A percentile compares a stretch with the other conserved stretches of the same genome.
Conservation (phyloP, 2,329 filamentous ascomycete species). For the Neofusicoccum cordaticola region DNA sequence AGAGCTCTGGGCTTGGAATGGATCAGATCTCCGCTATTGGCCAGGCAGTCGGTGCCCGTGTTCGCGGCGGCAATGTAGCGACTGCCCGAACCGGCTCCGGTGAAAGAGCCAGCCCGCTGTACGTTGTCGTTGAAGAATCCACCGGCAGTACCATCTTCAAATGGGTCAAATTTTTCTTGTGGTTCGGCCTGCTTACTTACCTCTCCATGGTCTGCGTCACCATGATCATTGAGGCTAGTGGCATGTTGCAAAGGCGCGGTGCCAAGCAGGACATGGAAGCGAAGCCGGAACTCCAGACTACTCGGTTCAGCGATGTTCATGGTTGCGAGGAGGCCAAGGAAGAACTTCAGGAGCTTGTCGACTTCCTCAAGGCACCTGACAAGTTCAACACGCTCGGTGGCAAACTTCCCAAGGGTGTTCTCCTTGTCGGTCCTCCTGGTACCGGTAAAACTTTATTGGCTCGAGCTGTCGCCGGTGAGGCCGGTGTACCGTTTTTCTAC, state of each 20-base stretch:
- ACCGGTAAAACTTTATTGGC: slow-evolving; percentile 97
- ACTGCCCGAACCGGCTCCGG: slow-evolving; percentile 60
- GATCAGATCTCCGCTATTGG: slow-evolving; percentile 74
- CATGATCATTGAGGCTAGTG: slow-evolving; percentile 77
- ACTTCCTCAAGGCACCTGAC: slow-evolving; percentile 90
- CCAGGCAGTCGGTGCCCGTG: slow-evolving; percentile 74
- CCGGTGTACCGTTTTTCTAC: slow-evolving; percentile 98
- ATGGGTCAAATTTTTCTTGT: slow-evolving; percentile 83
- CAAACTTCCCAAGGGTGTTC: slow-evolving; percentile 93
- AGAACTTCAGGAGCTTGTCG: slow-evolving; percentile 92
- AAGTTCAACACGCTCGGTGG: slow-evolving; percentile 92
- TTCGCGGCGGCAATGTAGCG: slow-evolving; percentile 65
- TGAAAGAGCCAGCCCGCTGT: slow-evolving; percentile 78
- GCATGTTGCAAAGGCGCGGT: slow-evolving; percentile 74
- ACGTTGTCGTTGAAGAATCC: slow-evolving; percentile 93
- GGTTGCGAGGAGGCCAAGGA: slow-evolving; percentile 98
- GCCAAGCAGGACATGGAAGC: slow-evolving; percentile 74
- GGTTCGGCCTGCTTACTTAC: slow-evolving; percentile 76
- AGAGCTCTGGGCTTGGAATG: slow-evolving; percentile 17
- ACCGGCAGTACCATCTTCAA: slow-evolving; percentile 76
- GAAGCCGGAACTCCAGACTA: slow-evolving; percentile 87
- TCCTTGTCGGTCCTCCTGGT: slow-evolving; percentile 91
- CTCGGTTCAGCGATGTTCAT: slow-evolving; percentile 89
- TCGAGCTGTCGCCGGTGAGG: slow-evolving; percentile 92
- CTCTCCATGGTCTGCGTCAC: slow-evolving; percentile 75